phyloP scores from a whole-genome alignment of 441 rosid species.

The Oxalis stricta region DNA sequence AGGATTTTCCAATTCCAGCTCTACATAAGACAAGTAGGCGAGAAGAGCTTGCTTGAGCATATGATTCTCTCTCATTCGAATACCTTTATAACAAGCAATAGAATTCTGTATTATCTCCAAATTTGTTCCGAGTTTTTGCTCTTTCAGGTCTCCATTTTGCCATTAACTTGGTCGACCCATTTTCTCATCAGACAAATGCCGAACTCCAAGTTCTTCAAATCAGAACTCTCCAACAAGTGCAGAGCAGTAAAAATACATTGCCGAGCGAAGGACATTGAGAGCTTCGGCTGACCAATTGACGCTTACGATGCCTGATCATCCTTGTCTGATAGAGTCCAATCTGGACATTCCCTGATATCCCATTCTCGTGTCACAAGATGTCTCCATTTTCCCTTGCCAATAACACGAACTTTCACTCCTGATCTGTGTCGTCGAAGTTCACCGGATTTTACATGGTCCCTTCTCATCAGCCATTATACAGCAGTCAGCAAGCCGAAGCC shows the following conservation, averaged over 20 bases:
- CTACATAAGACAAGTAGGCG: constrained; percentile 71
- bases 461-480: constrained; percentile 76
- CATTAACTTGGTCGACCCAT: constrained; percentile 31
- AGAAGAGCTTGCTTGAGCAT: constrained; percentile 63
- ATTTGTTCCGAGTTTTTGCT: constrained; percentile 49
- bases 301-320: constrained; percentile 18
- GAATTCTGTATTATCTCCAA: constrained; percentile 60
- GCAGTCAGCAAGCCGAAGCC: constrained; percentile 96
- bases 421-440: constrained; percentile 28
- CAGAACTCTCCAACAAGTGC: constrained; percentile 40
- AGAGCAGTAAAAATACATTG: constrained; percentile 65
- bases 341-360: constrained; percentile 24
- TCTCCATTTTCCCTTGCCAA: constrained; percentile 95
- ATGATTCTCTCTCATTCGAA: constrained; percentile 35
- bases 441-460: constrained; percentile 43
- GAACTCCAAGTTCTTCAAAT: constrained; percentile 17
- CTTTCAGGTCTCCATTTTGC: constrained; percentile 64
- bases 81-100: constrained; percentile 39
- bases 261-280: constrained; percentile 69
- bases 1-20: constrained; percentile 82
- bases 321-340: constrained; percentile 24
- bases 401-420: constrained; percentile 40
- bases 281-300: constrained; percentile 42
- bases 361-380: constrained; percentile 47
- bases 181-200: constrained; percentile 27